These are phyloP conservation scores for Apiospora aurea DNA, from an alignment of 2,329 filamentous ascomycete species.

Conservation along the genomic window DNA sequence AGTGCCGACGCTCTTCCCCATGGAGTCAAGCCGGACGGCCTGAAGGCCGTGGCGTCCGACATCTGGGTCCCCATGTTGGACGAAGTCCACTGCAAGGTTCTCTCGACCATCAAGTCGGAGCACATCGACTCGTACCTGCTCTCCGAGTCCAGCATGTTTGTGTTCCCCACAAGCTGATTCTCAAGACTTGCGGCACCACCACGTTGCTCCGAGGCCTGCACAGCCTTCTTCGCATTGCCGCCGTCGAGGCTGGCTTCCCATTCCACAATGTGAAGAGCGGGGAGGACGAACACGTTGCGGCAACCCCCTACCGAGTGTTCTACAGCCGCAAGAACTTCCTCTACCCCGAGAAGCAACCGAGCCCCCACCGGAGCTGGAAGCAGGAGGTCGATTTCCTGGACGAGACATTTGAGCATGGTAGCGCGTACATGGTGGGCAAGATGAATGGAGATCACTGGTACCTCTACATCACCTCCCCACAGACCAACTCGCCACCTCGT, in stretches of 20 bases:
- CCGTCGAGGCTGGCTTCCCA: slow-evolving; percentile 86
- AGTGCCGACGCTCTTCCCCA: slow-evolving; percentile 76
- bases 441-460: slow-evolving; percentile 99
- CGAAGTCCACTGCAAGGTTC: slow-evolving; percentile 96
- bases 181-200: slow-evolving; percentile 98
- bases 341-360: slow-evolving; percentile 91
- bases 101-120: slow-evolving; percentile 92
- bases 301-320: slow-evolving; percentile 93
- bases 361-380: slow-evolving; percentile 96
- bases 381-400: slow-evolving; percentile 94
- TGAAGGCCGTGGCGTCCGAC: slow-evolving; percentile 85
- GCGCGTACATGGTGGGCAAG: slow-evolving; percentile 99
- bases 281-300: slow-evolving; percentile 74
- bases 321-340: slow-evolving; percentile 99
- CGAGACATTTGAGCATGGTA: slow-evolving; percentile 88
- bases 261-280: slow-evolving; percentile 73
- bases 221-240: slow-evolving; percentile 91
- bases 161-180: slow-evolving; percentile 98
- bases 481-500: slow-evolving; percentile 76
- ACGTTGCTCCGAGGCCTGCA: slow-evolving; percentile 89
- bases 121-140: slow-evolving; percentile 95
- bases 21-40: slow-evolving; percentile 73
- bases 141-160: slow-evolving; percentile 99
- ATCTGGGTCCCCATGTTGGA: slow-evolving; percentile 98
- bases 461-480: slow-evolving; percentile 91